A percentile compares a stretch with the other conserved stretches of the same genome.
Conservation (phyloP, 345 rosid genomes). For the Crucihimalaya himalaica region DNA sequence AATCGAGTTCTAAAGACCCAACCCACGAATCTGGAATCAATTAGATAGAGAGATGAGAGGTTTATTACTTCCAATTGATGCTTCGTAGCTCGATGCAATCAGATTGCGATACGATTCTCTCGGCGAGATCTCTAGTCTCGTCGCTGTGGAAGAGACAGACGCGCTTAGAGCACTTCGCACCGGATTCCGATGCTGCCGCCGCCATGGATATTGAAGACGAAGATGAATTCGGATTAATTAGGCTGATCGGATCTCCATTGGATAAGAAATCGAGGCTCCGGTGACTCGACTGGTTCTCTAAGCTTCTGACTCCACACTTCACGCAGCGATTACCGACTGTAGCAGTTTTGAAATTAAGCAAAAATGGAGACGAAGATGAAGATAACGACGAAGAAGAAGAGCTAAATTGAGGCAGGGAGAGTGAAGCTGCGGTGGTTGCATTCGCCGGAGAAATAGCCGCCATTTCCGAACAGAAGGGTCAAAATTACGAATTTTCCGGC, state of each 20-base stretch:
- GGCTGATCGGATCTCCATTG: slow-evolving; percentile 47
- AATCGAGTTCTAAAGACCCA: not conserved
- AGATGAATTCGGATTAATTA: slow-evolving; percentile 43
- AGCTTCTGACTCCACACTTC: slow-evolving; percentile 55
- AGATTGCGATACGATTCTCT: slow-evolving; percentile 67
- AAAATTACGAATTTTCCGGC: slow-evolving; percentile 29
- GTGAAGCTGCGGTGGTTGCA: slow-evolving; percentile 19
- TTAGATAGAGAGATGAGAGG: not conserved
- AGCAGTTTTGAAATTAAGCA: slow-evolving; percentile 31
- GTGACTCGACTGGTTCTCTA: slow-evolving; percentile 54
- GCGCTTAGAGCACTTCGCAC: slow-evolving; percentile 54
- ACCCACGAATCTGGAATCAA: not conserved
- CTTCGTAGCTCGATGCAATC: slow-evolving; percentile 82
- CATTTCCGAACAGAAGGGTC: slow-evolving; percentile 40
- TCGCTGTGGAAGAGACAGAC: slow-evolving; percentile 75
- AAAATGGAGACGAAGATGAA: slow-evolving; percentile 20
- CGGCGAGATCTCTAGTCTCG: slow-evolving; percentile 81
- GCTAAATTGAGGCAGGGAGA: slow-evolving; percentile 4
- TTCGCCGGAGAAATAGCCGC: slow-evolving; percentile 42
- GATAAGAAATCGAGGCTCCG: slow-evolving; percentile 57
- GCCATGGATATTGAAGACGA: slow-evolving; percentile 50
- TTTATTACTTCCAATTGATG: slow-evolving; percentile 79
- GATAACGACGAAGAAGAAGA: slow-evolving; percentile 20
- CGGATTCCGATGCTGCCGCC: slow-evolving; percentile 51
- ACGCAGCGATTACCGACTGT: slow-evolving; percentile 29